phyloP scores from a whole-genome alignment of 441 rosid species.

The Erodium texanum region DNA sequence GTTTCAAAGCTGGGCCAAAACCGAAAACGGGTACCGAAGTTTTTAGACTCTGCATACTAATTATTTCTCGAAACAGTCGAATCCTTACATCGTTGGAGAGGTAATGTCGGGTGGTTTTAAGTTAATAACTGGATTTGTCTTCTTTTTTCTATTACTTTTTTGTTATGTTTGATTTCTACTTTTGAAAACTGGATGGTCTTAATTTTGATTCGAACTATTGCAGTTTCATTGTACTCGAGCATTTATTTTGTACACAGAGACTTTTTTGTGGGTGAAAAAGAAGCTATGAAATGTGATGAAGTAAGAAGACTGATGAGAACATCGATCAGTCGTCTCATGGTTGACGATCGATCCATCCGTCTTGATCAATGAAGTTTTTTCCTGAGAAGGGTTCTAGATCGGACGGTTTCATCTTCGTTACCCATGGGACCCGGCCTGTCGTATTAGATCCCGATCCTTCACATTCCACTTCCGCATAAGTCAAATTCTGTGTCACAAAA shows the following conservation, averaged over 20 bases:
- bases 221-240: background rate
- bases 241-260: no score
- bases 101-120: background rate
- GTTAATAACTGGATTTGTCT: background rate
- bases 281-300: no score
- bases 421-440: slow-evolving; percentile 32
- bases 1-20: background rate
- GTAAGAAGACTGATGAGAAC: no score
- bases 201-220: background rate
- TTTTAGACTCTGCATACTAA: background rate
- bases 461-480: slow-evolving; percentile 32
- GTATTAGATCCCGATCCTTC: slow-evolving; percentile 29
- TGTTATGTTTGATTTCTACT: background rate
- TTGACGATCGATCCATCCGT: slow-evolving; percentile 23
- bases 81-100: background rate
- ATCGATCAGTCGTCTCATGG: background rate
- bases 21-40: background rate
- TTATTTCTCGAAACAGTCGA: background rate
- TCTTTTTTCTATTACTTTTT: background rate
- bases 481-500: background rate
- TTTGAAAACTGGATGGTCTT: background rate
- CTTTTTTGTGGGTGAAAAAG: no score
- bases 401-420: slow-evolving; percentile 7
- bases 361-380: slow-evolving; percentile 26
- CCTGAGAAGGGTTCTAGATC: slow-evolving; percentile 13